Evolutionary conservation across 2,329 filamentous ascomycete genomes (phyloP), one percentile per base, ranked within the genome.

Genomic region (Seiridium unicorne): DNA sequence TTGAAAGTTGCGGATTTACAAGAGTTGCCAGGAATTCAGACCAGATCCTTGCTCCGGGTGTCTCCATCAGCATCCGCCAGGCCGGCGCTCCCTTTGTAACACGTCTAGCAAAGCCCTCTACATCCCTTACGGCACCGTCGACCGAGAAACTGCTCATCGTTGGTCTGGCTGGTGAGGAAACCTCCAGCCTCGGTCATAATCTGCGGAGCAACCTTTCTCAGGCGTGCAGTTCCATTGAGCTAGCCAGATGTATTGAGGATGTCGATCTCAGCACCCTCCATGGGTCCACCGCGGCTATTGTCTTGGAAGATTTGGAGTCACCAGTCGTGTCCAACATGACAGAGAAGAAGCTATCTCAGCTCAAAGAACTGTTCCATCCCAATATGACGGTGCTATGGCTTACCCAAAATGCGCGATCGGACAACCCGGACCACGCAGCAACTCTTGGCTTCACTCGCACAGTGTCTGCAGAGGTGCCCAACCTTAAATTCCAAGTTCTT

Each of bases 11-110:
- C 32, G 75, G 73, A 0, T 80, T 79, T 38, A 57, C 62, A 3
- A 60, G 63, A n/a, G 58, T 69, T 0, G 69, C 70, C 1, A 67
- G 64, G 13, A 70, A 74, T 46, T 70, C 73, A 0, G 66, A 74
- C 44, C 75, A 78, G 51, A 66, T 63, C 11, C 71, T 67, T 36
- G 61, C 66, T 3, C 63, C 68, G 0, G 76, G 76, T 1, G 75
- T 72, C 48, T 70, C 71, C 1, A 58, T 80, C n/a, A 71, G 69
- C 26, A 67, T 80, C 6, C 72, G 77, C 8, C 77, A 79, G 55
- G 65, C 73, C 13, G 64, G 63, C 1, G 54, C 55, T 11, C 58
- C 67, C 5, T 72, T 72, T 58, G 49, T 60, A 6, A 31, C 62
- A 5, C 40, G 69, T 32, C 40, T 66, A 51, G 59, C 59, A 38